phyloP scores from a whole-genome alignment of 1,284 basidiomycete species.

The Farysia itapuensis region DNA sequence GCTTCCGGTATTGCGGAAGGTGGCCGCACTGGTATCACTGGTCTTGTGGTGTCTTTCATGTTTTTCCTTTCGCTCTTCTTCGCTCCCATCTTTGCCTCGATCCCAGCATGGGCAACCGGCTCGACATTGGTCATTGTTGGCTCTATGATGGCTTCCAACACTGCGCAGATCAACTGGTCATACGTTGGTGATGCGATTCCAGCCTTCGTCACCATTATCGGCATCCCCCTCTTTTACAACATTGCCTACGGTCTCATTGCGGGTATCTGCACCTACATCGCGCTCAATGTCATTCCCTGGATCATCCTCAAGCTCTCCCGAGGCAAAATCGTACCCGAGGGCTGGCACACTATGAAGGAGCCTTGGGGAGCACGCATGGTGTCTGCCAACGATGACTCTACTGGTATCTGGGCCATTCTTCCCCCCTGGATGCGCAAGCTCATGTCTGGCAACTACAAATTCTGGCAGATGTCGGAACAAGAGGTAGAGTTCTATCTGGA shows the following conservation, averaged over 20 bases:
- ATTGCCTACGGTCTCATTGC: slow-evolving; percentile 88
- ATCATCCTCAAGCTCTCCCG: slow-evolving; percentile 66
- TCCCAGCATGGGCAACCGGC: slow-evolving; percentile 85
- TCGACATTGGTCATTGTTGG: slow-evolving; percentile 84
- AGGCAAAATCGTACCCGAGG: slow-evolving; percentile 71
- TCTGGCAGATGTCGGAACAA: slow-evolving; percentile 54
- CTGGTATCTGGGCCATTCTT: slow-evolving; percentile 37
- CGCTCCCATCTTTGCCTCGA: slow-evolving; percentile 82
- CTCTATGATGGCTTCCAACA: slow-evolving; percentile 84
- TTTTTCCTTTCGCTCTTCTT: slow-evolving; percentile 89
- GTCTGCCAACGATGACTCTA: slow-evolving; percentile 28
- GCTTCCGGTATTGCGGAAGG: slow-evolving; percentile 69
- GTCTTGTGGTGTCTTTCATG: slow-evolving; percentile 72
- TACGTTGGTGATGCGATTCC: slow-evolving; percentile 80
- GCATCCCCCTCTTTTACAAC: slow-evolving; percentile 62
- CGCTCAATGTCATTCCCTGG: slow-evolving; percentile 72
- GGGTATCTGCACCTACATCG: slow-evolving; percentile 71
- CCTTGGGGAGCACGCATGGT: slow-evolving; percentile 45
- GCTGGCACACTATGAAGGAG: slow-evolving; percentile 58
- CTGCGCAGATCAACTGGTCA: slow-evolving; percentile 83
- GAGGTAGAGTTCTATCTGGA: slow-evolving; percentile 54
- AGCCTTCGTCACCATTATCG: slow-evolving; percentile 40
- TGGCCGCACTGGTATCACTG: slow-evolving; percentile 83
- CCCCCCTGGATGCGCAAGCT: slow-evolving; percentile 57
- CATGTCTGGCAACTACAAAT: slow-evolving; percentile 42